Conservation (phyloP, 2,329 filamentous ascomycete species). For the Claviceps citrina region DNA sequence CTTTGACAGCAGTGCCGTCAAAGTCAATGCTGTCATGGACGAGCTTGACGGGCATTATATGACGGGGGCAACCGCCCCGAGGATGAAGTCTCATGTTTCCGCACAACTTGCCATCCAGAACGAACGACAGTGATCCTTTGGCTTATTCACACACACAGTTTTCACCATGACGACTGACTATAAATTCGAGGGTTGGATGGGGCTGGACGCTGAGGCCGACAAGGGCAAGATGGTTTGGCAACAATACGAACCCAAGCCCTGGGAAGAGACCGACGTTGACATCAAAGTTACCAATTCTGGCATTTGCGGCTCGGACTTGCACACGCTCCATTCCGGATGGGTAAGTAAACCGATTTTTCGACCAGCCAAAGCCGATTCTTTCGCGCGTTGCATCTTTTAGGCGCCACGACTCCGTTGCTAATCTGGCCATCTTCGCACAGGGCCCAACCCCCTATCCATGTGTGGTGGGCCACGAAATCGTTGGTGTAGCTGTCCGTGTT, state of each 20-base stretch:
- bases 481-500: conserved; percentile 41
- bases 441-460: conserved; percentile 21
- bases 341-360: conserved; percentile 6
- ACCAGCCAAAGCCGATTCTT: too few relatives aligned
- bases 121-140: neutral
- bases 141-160: neutral
- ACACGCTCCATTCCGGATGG: conserved; percentile 42
- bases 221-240: conserved; percentile 40
- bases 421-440: neutral
- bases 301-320: conserved; percentile 48
- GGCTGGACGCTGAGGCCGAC: conserved; percentile 22
- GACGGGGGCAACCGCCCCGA: neutral
- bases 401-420: neutral
- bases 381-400: neutral
- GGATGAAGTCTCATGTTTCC: neutral
- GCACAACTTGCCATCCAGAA: neutral
- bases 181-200: conserved; percentile 38
- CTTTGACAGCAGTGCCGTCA: neutral
- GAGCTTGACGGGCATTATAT: neutral
- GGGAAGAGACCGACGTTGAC: conserved; percentile 50
- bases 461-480: conserved; percentile 51
- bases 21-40: conserved; percentile 1
- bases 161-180: conserved; percentile 17
- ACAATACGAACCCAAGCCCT: conserved; percentile 46
- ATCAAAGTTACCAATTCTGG: conserved; percentile 51